Base-by-base conservation (phyloP, 768 basidiomycete species). In the Tricholoma bakamatsutake region DNA sequence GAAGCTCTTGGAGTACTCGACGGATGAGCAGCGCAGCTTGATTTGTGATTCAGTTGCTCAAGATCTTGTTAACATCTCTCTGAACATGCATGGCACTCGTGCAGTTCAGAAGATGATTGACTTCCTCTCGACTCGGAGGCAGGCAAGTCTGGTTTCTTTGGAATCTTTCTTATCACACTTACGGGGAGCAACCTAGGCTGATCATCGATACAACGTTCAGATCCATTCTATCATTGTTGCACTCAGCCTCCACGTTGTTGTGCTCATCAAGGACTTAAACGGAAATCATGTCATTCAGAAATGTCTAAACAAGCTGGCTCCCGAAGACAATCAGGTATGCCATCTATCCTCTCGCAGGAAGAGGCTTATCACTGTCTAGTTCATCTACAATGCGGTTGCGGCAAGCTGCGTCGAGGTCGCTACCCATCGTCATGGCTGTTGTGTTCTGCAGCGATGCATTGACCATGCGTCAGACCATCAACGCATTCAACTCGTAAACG, bases 21-120 rank as follows among this genome's bases (percentile, higher is more conserved):
- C 93, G 12, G 97, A 99, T 63, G 97, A 99, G 63, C 97, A 99
- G 65, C 85, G 96, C 55, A 95, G 93, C 66, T 79, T 93, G 33
- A 96, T 98, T 55, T 97, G 97, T 74, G 96, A 98, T 69, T 94
- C 93, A 24, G 96, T 99, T 50, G 93, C 95, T 33, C 90, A 94
- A 66, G 97, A 99, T 64, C 81, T 99, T 50, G 97, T 99, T 65
- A 93, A 88, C 68, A 98, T 99, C 66, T 97, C 94, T 33, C 79
- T 99, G 59, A 99, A 99, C 74, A 99, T 99, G 97, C 97, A 99
- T 72, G 97, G 97, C 31, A 99, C 97, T 31, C 87, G 97, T 58
- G 97, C 97, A 27, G 97, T 98, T 56, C 97, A 99, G 77, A 98
- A 98, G 78, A 98, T 98, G 96, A 97, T 99, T 60, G 97, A 99